These are phyloP conservation scores for Agaricus subrufescens DNA, from an alignment of 768 basidiomycete genomes.

Conservation along the genomic window DNA sequence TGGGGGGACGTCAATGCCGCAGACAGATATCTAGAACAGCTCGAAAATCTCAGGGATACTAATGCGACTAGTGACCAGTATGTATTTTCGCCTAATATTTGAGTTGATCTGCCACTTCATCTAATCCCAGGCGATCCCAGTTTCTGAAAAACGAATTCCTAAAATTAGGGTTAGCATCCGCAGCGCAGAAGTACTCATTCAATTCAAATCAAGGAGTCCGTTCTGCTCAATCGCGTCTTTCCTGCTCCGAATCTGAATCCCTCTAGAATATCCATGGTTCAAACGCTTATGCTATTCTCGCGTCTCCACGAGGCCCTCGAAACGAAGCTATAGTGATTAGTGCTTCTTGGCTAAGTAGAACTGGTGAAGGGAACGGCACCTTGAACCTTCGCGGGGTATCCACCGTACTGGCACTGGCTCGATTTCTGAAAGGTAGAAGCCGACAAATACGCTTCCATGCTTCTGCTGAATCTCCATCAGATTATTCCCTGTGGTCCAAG, in stretches of 20 bases:
- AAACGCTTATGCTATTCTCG: slow-evolving; percentile 80
- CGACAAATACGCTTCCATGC: neutral
- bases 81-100: slow-evolving; percentile 23
- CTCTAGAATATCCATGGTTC: slow-evolving; percentile 53
- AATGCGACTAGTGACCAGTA: slow-evolving; percentile 73
- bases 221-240: slow-evolving; percentile 4
- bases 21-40: slow-evolving; percentile 68
- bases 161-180: slow-evolving; percentile 68
- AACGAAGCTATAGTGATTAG: slow-evolving; percentile 89
- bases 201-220: slow-evolving; percentile 40
- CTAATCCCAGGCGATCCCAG: slow-evolving; percentile 50
- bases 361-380: slow-evolving; percentile 48
- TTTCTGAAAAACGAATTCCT: slow-evolving; percentile 61
- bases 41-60: slow-evolving; percentile 57
- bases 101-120: neutral
- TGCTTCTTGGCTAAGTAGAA: slow-evolving; percentile 82
- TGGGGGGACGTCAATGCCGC: slow-evolving; percentile 90
- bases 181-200: slow-evolving; percentile 67
- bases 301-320: slow-evolving; percentile 88
- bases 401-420: slow-evolving; percentile 79
- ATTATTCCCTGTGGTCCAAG: slow-evolving; percentile 90
- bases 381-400: slow-evolving; percentile 86
- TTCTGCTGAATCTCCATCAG: slow-evolving; percentile 30
- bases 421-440: slow-evolving; percentile 71
- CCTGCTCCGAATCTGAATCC: slow-evolving; percentile 1